Evolutionary conservation across 2,329 filamentous ascomycete species (phyloP), one percentile per base, ranked within the genome.

Genomic region (Trichophyton mentagrophytes): DNA sequence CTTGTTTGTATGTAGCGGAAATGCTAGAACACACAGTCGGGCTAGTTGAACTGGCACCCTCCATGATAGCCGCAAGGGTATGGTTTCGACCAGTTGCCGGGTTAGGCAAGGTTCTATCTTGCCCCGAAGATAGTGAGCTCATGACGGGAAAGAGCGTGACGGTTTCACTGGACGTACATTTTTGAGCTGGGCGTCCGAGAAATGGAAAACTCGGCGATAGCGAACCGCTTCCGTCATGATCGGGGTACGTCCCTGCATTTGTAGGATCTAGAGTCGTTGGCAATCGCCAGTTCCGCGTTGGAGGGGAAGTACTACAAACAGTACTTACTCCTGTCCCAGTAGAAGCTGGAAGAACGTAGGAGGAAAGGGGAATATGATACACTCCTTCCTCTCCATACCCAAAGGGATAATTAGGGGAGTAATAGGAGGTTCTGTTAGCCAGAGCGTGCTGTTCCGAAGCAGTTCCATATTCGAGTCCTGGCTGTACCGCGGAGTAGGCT

Each of bases 91-190:
- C 68, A 25, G 67, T 66, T 36, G 61, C 60, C 38, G 72, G 71
- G 36, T 68, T 72, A 33, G 74, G 73, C 27, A 76, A 66, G 8
- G 67, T 73, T 55, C 74, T 68, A 59, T 73, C 72, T 51, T 62
- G 60, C 38, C 68, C 65, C 30, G 68, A 62, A 25, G 68, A 58
- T 9, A 68, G 47, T 42, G 66, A 64, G 27, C 65, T 60, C 47
- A 67, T 66, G 15, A 64, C 56, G 38, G 67, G 64, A 4, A 67
- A 67, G 20, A 68, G 58, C 17, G 70, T 66, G 4, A 69, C 61
- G 11, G 67, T 60, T 42, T 72, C 72, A 33, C 63, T 63, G 25
- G 69, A 65, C 42, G 65, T 53, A 9, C 66, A 64, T 42, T 61
- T 65, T 25, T 69, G 70, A 51, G 49, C 33, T 15, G 61, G 56